Conservation (phyloP, 805 yeast species). For the Ogataea henricii region DNA sequence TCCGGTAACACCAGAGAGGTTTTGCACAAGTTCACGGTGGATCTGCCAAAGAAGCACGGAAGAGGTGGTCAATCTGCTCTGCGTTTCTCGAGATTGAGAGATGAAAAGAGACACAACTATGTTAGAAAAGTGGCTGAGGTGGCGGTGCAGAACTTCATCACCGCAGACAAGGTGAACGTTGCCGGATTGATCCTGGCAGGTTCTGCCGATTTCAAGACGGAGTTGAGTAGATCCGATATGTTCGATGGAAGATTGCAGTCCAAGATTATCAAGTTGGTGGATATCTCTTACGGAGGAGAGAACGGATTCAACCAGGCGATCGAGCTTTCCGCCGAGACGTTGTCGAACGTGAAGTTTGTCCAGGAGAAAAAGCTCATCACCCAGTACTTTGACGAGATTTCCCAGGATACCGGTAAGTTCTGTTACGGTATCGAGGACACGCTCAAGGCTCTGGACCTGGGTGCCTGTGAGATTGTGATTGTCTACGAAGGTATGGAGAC, state of each 20-base stretch:
- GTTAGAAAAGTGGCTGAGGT: slow-evolving; percentile 97
- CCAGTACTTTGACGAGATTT: slow-evolving; percentile 92
- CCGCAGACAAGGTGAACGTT: slow-evolving; percentile 92
- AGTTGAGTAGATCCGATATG: slow-evolving; percentile 87
- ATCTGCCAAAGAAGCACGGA: slow-evolving; percentile 98
- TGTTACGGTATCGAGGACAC: slow-evolving; percentile 98
- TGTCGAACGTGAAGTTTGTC: slow-evolving; percentile 94
- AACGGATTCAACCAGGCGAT: slow-evolving; percentile 99
- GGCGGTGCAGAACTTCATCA: slow-evolving; percentile 95
- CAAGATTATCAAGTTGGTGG: slow-evolving; percentile 89
- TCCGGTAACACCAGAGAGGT: slow-evolving; percentile 97
- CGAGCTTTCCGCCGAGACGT: slow-evolving; percentile 94
- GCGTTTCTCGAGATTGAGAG: slow-evolving; percentile 98
- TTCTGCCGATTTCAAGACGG: slow-evolving; percentile 98
- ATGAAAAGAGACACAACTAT: slow-evolving; percentile 98
- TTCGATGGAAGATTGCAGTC: slow-evolving; percentile 88
- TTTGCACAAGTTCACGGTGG: slow-evolving; percentile 93
- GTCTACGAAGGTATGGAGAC: slow-evolving; percentile 91
- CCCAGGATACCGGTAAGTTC: slow-evolving; percentile 95
- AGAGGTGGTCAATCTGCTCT: slow-evolving; percentile 99
- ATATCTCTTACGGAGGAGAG: slow-evolving; percentile 98
- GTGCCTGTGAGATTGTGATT: slow-evolving; percentile 91
- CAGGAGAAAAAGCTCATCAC: slow-evolving; percentile 97
- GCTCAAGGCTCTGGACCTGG: slow-evolving; percentile 91
- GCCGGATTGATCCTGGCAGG: slow-evolving; percentile 97